Base-by-base conservation (phyloP, 2,329 filamentous ascomycete species). In the Epichloe amarillans region DNA sequence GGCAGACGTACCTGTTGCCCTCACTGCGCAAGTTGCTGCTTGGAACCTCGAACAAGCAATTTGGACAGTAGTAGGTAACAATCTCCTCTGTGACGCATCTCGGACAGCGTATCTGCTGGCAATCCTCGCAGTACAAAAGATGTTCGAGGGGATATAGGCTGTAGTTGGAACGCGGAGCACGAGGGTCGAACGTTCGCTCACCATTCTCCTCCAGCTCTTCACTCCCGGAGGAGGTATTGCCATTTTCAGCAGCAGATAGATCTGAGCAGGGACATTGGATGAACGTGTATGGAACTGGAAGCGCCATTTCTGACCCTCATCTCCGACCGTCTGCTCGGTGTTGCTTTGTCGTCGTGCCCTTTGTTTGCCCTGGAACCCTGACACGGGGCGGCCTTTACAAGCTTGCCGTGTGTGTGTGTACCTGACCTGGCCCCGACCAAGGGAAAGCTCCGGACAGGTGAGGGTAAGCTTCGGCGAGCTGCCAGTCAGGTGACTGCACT, bases 41-140 rank as follows among this genome's bases (percentile, higher is more conserved):
- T 5, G 91, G 89, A 35, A 95, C 91, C 68, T 98, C 93, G 62
- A 98, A 97, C 52, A 98, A 71, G 65, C 93, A 98, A 64, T 82
- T 91, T 5, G 93, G 93, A 62, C 93, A 98, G 68, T 88, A 98
- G 75, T 89, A 96, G 50, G 88, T 93, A 46, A 95, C 83, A 50
- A 95, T 89, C 69, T 98, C 93, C 64, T 98, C 93, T 46, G 84
- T 80, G 50, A 94, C 86, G 63, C 93, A 98, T 69, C 89, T 77
- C 5, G 88, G 87, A 64, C 93, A 98, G 58, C 93, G 86, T 55
- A 97, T 95, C 67, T 95, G 86, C 64, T 95, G 88, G 66, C 93
- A 98, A 65, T 97, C 93, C 64, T 95, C 91, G 72, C 93, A 98
- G 72, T 95, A 98, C 40, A 97, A 77, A 26, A 98, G 79, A 64